Conservation (phyloP, 129 eudicot genomes). For the Centaurea solstitialis region DNA sequence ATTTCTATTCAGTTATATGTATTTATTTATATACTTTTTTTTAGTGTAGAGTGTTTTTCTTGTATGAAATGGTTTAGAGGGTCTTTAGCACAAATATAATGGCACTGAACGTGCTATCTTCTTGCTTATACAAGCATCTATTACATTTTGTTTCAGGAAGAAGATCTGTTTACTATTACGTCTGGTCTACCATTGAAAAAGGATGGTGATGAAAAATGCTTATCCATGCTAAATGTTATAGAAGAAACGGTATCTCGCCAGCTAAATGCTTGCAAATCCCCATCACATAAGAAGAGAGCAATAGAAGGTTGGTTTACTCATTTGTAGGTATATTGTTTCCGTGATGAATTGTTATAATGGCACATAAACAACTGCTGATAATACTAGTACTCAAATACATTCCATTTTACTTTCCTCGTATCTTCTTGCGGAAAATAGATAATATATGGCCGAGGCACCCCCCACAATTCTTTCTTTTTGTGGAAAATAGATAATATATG, state of each 20-base stretch:
- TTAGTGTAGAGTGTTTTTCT: not conserved
- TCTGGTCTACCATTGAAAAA: conserved; percentile 78
- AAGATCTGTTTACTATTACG: conserved; percentile 83
- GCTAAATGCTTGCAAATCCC: conserved; percentile 81
- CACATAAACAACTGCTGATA: not conserved
- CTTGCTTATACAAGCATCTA: conserved; percentile 13
- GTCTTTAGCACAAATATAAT: conserved; percentile 8
- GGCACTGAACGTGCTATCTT: not conserved
- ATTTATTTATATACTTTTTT: not conserved
- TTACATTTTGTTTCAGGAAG: conserved; percentile 62
- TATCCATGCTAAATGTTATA: conserved; percentile 76
- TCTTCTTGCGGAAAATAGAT: no score
- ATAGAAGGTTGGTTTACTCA: conserved; percentile 57
- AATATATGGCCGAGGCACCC: no score
- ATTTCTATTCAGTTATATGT: not conserved
- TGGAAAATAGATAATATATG: no score
- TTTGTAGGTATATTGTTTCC: not conserved
- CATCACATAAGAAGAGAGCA: conserved; percentile 64
- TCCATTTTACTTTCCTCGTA: not conserved
- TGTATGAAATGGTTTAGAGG: conserved; percentile 14
- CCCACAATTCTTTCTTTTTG: no score
- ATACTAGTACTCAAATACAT: not conserved
- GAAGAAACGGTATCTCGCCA: conserved; percentile 94
- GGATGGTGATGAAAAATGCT: conserved; percentile 89
- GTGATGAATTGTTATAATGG: not conserved